These are phyloP conservation scores for Pichia eremophila DNA, from an alignment of 805 yeast species.

Conservation along the genomic window DNA sequence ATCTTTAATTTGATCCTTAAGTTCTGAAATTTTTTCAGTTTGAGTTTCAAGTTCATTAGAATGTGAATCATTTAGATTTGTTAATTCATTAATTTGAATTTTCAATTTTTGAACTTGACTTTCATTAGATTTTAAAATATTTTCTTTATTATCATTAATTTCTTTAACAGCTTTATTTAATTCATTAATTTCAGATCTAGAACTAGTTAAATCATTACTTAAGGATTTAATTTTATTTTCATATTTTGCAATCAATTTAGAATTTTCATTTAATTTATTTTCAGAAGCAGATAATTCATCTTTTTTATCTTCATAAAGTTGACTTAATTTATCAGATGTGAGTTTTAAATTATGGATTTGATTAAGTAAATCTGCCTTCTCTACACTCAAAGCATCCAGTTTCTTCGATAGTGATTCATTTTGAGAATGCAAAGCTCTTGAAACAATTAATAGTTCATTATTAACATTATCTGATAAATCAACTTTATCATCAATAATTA, in stretches of 20 bases:
- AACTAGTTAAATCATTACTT: slow-evolving; percentile 13
- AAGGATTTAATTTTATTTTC: slow-evolving; percentile 42
- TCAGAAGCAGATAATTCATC: slow-evolving; percentile 20
- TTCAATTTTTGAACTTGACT: neutral
- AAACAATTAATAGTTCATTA: slow-evolving; percentile 60
- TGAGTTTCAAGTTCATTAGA: neutral
- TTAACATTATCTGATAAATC: slow-evolving; percentile 66
- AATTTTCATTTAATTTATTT: slow-evolving; percentile 30
- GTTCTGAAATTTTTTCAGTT: neutral
- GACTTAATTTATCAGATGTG: too few species aligned
- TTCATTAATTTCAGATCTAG: neutral
- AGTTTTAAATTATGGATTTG: too few species aligned
- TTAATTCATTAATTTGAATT: neutral
- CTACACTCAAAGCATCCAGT: slow-evolving; percentile 34
- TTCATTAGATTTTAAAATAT: neutral
- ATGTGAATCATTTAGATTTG: neutral
- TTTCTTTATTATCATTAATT: neutral
- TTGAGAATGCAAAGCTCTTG: slow-evolving; percentile 60
- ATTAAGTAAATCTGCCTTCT: slow-evolving; percentile 25
- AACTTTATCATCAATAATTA: slow-evolving; percentile 31
- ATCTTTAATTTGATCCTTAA: neutral
- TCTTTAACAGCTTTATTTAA: neutral
- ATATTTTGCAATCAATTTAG: slow-evolving; percentile 21
- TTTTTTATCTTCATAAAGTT: too few species aligned
- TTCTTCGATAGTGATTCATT: slow-evolving; percentile 39